A percentile compares a stretch with the other conserved stretches of the same genome.
Evolutionary conservation across 148 eudicot genomes (phyloP).

Genomic region (Fagopyrum tataricum): DNA sequence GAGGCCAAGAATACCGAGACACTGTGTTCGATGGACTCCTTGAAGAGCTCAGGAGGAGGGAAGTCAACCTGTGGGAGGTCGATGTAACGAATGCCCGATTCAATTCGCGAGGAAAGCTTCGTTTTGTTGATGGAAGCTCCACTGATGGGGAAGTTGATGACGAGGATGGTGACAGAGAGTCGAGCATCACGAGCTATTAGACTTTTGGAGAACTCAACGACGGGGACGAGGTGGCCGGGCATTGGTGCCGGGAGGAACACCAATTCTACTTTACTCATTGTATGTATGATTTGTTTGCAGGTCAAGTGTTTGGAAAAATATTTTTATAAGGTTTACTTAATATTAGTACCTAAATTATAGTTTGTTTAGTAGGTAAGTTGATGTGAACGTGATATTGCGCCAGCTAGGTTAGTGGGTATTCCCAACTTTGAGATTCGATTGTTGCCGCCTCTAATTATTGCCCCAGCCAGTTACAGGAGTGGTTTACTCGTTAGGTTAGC

Average conservation of each 20-base stretch:
- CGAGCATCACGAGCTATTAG: neutral
- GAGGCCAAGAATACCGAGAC: neutral
- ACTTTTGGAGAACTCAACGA: neutral
- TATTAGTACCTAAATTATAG: no score
- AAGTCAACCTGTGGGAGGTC: slow-evolving; percentile 3
- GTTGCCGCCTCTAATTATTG: no score
- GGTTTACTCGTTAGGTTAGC: no score
- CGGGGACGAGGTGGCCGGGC: neutral
- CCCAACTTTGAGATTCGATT: no score
- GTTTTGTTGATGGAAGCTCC: neutral
- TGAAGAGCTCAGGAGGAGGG: slow-evolving; percentile 5
- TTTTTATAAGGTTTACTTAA: no score
- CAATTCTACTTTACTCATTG: neutral
- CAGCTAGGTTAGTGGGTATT: no score
- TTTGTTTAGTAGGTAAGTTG: no score
- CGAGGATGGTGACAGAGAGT: slow-evolving; percentile 3
- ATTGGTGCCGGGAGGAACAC: slow-evolving; percentile 2
- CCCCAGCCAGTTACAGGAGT: no score
- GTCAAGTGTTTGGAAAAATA: no score
- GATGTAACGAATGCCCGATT: neutral
- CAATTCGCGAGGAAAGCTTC: no score
- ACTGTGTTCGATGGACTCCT: neutral
- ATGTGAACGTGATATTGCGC: no score
- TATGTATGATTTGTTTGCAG: neutral
- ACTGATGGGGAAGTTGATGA: neutral